Conservation (phyloP, 2,329 filamentous ascomycete genomes). For the Lasiodiplodia hormozganensis region DNA sequence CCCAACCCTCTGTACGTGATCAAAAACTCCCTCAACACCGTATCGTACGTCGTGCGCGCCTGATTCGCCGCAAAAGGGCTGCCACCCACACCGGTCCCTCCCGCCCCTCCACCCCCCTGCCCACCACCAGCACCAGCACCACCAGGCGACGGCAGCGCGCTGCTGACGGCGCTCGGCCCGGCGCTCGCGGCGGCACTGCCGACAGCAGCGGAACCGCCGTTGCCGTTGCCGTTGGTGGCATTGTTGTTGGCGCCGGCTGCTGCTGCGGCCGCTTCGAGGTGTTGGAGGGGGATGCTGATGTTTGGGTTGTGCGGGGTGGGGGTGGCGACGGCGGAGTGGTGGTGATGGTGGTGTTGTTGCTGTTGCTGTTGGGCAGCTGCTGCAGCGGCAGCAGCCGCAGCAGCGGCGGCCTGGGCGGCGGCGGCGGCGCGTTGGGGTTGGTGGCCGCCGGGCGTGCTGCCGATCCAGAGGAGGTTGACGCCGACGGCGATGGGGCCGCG, state of each 20-base stretch:
- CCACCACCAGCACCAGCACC: slow-evolving; percentile 34
- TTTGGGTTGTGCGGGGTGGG: slow-evolving; percentile 16
- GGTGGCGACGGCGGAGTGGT: not conserved
- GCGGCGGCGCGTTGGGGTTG: slow-evolving; percentile 9
- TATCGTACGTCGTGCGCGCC: slow-evolving; percentile 56
- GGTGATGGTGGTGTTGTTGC: not conserved
- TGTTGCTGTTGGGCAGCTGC: not conserved
- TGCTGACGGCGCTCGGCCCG: slow-evolving; percentile 8
- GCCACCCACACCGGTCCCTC: not conserved
- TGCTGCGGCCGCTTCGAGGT: slow-evolving; percentile 35
- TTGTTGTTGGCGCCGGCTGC: slow-evolving; percentile 7
- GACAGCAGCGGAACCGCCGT: too few species aligned
- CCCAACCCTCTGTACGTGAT: slow-evolving; percentile 72
- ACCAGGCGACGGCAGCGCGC: slow-evolving; percentile 14
- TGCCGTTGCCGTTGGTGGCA: not conserved
- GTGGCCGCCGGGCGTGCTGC: slow-evolving; percentile 38
- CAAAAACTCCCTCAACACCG: slow-evolving; percentile 73
- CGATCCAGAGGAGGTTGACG: slow-evolving; percentile 55
- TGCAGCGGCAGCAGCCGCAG: not conserved
- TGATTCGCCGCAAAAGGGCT: slow-evolving; percentile 24
- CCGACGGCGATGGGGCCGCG: slow-evolving; percentile 45
- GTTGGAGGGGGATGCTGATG: slow-evolving; percentile 27
- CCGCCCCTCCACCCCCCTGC: not conserved
- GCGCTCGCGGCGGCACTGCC: slow-evolving; percentile 22
- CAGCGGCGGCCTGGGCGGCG: not conserved